Base-by-base conservation (phyloP, 352 stramenopile species). In the Pythium chondricola region DNA sequence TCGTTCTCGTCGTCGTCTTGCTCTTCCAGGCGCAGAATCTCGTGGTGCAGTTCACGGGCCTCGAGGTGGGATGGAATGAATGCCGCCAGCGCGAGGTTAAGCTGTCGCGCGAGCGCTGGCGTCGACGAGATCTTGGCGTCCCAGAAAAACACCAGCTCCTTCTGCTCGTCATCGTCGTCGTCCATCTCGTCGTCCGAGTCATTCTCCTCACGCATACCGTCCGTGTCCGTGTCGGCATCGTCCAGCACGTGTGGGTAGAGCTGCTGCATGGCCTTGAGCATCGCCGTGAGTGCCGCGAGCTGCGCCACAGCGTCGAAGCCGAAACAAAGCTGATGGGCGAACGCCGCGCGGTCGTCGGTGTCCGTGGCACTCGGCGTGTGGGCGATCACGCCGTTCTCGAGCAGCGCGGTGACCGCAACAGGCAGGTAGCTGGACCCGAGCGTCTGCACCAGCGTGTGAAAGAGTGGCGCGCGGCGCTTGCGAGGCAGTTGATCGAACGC, bases 41-140 rank as follows among this genome's bases (percentile, higher is more conserved):
- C 72, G 64, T 80, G 67, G 47, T 92, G 83, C 35, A 93, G 47
- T 37, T 83, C 66, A 29, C 73, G 75, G 21, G 76, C 52, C 42
- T 83, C 67, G 26, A 94, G 46, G 33, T 94, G 83, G 6, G 56
- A 48, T 10, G 71, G 62, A 30, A 94, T 72, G 54, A 92, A 94
- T 31, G 75, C 67, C 4, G 88, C 56, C 10, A 91, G 61, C 29
- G 67, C 71, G 0, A 69, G 50, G 50, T 88, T 89, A 6, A 92
- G 65, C 43, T 63, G 50, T n/a, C 76, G 83, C 6, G 65, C 66
- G 10, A 67, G 37, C 16, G 45, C n/a, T 40, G 71, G 74, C n/a
- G 67, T 69, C 4, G 64, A 53, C 9, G 50, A 51, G 21, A 84
- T 42, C 7, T 40, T 26, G 2, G 56, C 47, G 42, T 72, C 56